These are phyloP conservation scores for Pyrenophora tritici-repentis DNA, from an alignment of 2,329 filamentous ascomycete species.

Conservation along the genomic window DNA sequence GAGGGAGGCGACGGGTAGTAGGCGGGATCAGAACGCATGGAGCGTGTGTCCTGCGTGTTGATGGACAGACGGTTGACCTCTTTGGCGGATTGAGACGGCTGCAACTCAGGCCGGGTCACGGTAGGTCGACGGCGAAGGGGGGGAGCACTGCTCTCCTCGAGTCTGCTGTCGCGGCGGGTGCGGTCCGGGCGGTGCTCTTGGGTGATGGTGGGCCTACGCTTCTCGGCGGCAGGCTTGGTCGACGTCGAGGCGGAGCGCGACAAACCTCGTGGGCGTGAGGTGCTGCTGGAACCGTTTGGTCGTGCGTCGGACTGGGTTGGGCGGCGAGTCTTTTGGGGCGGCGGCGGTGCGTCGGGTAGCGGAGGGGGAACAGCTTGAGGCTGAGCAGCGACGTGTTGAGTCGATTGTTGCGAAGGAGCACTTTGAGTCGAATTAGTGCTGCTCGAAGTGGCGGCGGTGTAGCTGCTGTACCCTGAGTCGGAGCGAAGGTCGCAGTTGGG, in stretches of 20 bases:
- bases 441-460: constrained; percentile 58
- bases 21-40: constrained; percentile 40
- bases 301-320: constrained; percentile 20
- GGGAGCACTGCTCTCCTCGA: constrained; percentile 43
- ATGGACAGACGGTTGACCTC: constrained; percentile 33
- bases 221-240: constrained; percentile 21
- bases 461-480: constrained; percentile 68
- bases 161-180: constrained; percentile 16
- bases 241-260: constrained; percentile 32
- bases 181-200: constrained; percentile 13
- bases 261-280: constrained; percentile 30
- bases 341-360: constrained; percentile 18
- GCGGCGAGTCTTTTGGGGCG: constrained; percentile 21
- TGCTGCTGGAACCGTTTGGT: constrained; percentile 12
- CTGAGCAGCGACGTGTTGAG: constrained; percentile 23
- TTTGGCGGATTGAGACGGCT: constrained; percentile 36
- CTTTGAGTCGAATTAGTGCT: constrained; percentile 59
- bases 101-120: constrained; percentile 20
- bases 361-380: not conserved
- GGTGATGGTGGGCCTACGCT: constrained; percentile 22
- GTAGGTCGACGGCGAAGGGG: constrained; percentile 15
- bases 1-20: constrained; percentile 35
- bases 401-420: constrained; percentile 36
- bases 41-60: constrained; percentile 24
- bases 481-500: constrained; percentile 56